Percentiles rank a stretch among this genome's conserved stretches.
phyloP scores from a whole-genome alignment of 2,329 filamentous ascomycete species.

The Davidsoniella australis region DNA sequence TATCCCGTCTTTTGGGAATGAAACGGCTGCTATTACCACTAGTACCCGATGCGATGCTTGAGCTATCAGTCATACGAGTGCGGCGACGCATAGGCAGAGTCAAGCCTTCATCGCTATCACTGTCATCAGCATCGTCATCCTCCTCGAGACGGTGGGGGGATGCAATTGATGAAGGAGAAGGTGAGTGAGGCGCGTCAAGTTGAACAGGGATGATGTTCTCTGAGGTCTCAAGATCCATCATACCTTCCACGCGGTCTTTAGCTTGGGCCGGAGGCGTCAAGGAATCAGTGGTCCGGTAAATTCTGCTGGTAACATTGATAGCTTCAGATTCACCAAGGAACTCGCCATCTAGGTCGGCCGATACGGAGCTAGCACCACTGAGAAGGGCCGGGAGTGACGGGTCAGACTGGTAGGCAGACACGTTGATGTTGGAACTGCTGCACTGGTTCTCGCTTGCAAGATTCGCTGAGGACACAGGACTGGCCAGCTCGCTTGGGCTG shows the following conservation, averaged over 20 bases:
- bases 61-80: conserved; percentile 6
- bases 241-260: conserved; percentile 32
- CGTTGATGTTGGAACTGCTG: conserved; percentile 25
- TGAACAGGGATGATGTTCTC: conserved; percentile 17
- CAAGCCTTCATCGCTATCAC: conserved; percentile 14
- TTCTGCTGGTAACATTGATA: conserved; percentile 24
- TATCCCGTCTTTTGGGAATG: conserved; percentile 11
- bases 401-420: conserved; percentile 41
- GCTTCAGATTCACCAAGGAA: conserved; percentile 34
- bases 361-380: conserved; percentile 47
- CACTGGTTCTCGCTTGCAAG: conserved; percentile 4
- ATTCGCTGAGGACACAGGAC: conserved; percentile 29
- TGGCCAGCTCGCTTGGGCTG: conserved; percentile 35
- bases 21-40: conserved; percentile 3
- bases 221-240: conserved; percentile 18
- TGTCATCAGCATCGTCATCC: conserved; percentile 12
- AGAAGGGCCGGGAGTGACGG: conserved; percentile 46
- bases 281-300: conserved; percentile 36
- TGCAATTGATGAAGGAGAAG: conserved; percentile 7
- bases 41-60: background rate
- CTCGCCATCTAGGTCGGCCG: conserved; percentile 44
- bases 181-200: conserved; percentile 10
- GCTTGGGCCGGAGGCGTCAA: conserved; percentile 34
- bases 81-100: conserved; percentile 13
- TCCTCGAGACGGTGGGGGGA: background rate